Base-by-base conservation (phyloP, 1,139 yeast genomes). In the Kurtzmaniella quercitrusa region DNA sequence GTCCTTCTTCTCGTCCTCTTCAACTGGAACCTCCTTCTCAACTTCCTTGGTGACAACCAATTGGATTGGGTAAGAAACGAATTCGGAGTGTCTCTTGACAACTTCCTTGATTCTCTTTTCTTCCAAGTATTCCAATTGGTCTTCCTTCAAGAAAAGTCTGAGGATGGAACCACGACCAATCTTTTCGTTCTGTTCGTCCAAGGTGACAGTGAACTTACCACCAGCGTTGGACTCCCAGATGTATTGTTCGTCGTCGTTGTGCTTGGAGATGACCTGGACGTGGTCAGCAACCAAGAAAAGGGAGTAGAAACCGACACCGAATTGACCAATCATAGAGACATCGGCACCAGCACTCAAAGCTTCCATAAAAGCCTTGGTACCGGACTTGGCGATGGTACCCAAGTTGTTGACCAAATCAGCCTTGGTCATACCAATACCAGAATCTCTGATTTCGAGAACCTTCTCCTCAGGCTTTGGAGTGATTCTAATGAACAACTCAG, bases 251-350 rank as follows among this genome's bases (percentile, higher is more conserved):
- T 94, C 99, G 63, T 94, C 98, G 67, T 94, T 94, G 81, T 91
- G 86, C 81, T 94, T 94, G 53, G 98, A 88, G 68, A 94, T 89
- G 59, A 94, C 98, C 77, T 93, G 97, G 54, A 94, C 98, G 63
- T 84, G 90, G 77, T 94, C 99, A 63, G 98, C 98, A 65, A 94
- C 98, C 78, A 94, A 84, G 88, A 94, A 94, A 59, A 93, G 81
- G 47, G 99, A 93, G 86, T 94, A 94, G 93, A 94, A 94, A 82
- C 99, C 99, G 61, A 94, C 98, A 89, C 99, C 99, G 79, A 94
- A 94, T 77, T 94, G 98, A 81, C 99, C 99, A 77, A 94, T 94
- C 98, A 94, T 94, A 55, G 98, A 90, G 55, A 94, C 97, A 72
- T 94, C 99, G 54, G 98, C 98, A 77, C 99, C 99, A 56, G 97